Percentiles rank a stretch among this genome's conserved stretches.
These are phyloP conservation scores for Phytophthora crassamura DNA, from an alignment of 352 stramenopile genomes.

Conservation along the genomic window DNA sequence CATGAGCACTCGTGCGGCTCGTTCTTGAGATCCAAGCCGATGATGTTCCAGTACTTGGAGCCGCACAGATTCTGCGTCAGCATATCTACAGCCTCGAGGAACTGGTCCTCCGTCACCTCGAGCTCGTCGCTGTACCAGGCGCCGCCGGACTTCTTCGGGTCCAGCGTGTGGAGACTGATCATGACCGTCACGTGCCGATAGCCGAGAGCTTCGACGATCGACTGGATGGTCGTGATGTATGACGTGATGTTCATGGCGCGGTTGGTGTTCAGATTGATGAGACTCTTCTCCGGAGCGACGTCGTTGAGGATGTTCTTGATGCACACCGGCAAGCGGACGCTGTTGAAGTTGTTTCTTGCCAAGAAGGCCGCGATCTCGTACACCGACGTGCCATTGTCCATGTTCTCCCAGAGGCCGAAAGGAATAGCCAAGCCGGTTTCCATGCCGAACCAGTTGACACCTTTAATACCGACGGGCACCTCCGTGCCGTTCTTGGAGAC, in stretches of 20 bases:
- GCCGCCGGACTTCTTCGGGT: slow-evolving; percentile 52
- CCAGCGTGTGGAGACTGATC: slow-evolving; percentile 74
- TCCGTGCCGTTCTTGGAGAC: slow-evolving; percentile 65
- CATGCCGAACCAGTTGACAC: slow-evolving; percentile 83
- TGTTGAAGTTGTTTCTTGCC: slow-evolving; percentile 76
- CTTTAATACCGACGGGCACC: slow-evolving; percentile 61
- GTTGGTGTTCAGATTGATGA: slow-evolving; percentile 74
- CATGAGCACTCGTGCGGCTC: slow-evolving; percentile 66
- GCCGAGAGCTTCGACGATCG: slow-evolving; percentile 58
- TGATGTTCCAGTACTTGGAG: slow-evolving; percentile 68
- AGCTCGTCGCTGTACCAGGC: slow-evolving; percentile 64
- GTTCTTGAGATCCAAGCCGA: slow-evolving; percentile 76
- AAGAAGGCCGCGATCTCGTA: slow-evolving; percentile 73
- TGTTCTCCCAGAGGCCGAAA: slow-evolving; percentile 77
- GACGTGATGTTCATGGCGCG: slow-evolving; percentile 64
- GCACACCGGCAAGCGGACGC: slow-evolving; percentile 61
- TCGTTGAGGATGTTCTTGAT: slow-evolving; percentile 68
- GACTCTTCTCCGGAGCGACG: slow-evolving; percentile 45
- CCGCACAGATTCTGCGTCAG: slow-evolving; percentile 60
- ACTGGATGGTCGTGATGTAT: slow-evolving; percentile 68
- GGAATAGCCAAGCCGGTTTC: slow-evolving; percentile 64
- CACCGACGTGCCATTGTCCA: slow-evolving; percentile 64
- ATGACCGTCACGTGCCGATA: slow-evolving; percentile 68
- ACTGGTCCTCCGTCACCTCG: slow-evolving; percentile 59
- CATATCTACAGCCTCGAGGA: slow-evolving; percentile 61